These are phyloP conservation scores for Calonectria ilicicola DNA, from an alignment of 2,329 filamentous ascomycete species.

Conservation along the genomic window DNA sequence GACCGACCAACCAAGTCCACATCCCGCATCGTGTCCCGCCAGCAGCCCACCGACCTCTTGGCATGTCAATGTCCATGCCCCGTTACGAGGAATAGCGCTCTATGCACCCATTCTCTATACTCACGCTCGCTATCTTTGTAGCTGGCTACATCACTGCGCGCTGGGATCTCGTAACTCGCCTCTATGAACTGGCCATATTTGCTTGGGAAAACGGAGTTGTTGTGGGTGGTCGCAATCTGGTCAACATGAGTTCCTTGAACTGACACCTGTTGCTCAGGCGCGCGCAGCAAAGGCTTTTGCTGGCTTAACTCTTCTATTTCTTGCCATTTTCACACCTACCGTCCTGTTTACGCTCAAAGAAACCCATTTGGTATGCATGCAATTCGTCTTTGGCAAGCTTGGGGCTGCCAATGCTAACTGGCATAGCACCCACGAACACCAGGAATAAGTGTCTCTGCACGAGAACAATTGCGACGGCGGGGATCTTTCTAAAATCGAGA, in stretches of 20 bases:
- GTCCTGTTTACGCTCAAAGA: slow-evolving; percentile 86
- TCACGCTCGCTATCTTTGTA: slow-evolving; percentile 98
- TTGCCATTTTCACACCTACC: slow-evolving; percentile 85
- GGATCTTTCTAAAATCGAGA: slow-evolving; percentile 82
- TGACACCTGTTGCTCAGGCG: slow-evolving; percentile 64
- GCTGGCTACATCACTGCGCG: slow-evolving; percentile 99
- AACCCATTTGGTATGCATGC: slow-evolving; percentile 76
- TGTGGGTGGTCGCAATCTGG: slow-evolving; percentile 63
- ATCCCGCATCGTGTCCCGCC: slow-evolving; percentile 27
- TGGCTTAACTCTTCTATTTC: slow-evolving; percentile 85
- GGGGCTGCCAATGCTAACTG: slow-evolving; percentile 27
- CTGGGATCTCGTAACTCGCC: slow-evolving; percentile 96
- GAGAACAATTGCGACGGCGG: slow-evolving; percentile 92
- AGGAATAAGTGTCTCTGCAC: slow-evolving; percentile 87
- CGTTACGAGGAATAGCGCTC: slow-evolving; percentile 59
- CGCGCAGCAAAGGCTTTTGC: slow-evolving; percentile 88
- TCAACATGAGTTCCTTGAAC: background rate
- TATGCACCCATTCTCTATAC: slow-evolving; percentile 98
- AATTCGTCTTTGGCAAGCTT: background rate
- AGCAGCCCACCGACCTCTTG: slow-evolving; percentile 37
- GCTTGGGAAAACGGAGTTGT: slow-evolving; percentile 99
- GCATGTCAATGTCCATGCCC: slow-evolving; percentile 53
- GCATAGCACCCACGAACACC: slow-evolving; percentile 83
- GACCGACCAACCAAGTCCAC: slow-evolving; percentile 16
- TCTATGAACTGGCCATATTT: slow-evolving; percentile 97